Evolutionary conservation across 2,329 filamentous ascomycete species (phyloP), one percentile per base, ranked within the genome.

Genomic region (Aureobasidium sp.): DNA sequence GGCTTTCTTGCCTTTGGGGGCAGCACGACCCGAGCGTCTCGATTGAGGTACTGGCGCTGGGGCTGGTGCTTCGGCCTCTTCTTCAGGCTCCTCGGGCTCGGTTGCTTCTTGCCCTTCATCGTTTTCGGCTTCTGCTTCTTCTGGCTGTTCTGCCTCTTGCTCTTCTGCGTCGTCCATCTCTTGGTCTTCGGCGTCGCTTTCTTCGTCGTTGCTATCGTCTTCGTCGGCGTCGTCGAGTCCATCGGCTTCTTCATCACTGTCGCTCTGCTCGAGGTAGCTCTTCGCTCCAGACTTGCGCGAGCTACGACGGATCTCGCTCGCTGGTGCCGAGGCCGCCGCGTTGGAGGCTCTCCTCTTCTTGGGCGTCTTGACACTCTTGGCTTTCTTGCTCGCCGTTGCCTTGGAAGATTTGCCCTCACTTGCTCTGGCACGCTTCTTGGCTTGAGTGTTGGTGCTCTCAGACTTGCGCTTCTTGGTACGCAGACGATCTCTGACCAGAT

Each of bases 401-500:
- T 65, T 72, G 67, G 53, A 71, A 69, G 27, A 56, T 64, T 57
- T 67, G 11, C 60, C 48, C 39, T 64, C 65, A 39, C 68, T 63
- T 17, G 63, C 31, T 49, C 69, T 70, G 25, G 63, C 61, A 48
- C 67, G 70, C 67, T 73, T 73, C 49, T 68, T 68, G 27, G 66
- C 48, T 45, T 65, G 65, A 9, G 65, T 66, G 5, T 55, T 64
- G 2, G 63, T 63, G 36, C 64, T 65, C 5, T 74, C 74, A 1
- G 69, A 64, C 65, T 73, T 75, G 27, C 72, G 67, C 70, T 80
- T 80, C 75, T 80, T 84, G 34, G 78, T 79, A 79, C 87, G 91
- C 73, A 95, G 77, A 17, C 77, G 78, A 44, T 74, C 86, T 68
- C 87, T 86, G 63, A 97, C 90, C 49, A 91, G 74, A 22, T 86